Evolutionary conservation across 2,329 filamentous ascomycete species (phyloP), one percentile per base, ranked within the genome.

Genomic region (Ophiocordyceps sinensis): DNA sequence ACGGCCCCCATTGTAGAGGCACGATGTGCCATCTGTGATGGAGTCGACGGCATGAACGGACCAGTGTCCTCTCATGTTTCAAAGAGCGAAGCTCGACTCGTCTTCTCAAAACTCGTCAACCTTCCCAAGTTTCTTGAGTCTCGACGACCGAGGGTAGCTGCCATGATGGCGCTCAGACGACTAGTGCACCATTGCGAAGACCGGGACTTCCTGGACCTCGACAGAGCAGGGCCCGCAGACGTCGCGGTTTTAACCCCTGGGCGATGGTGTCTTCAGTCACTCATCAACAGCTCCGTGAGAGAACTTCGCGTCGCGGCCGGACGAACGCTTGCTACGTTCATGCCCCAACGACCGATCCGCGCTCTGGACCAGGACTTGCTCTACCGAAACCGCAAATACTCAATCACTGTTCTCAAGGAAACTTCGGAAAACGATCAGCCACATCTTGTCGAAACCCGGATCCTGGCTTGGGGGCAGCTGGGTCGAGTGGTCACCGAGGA

Each of bases 391-490:
- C 74, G 84, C 42, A 71, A 79, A 39, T 75, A 77, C 43, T 75
- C 76, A 2, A 66, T 95, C 7, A 74, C 81, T 28, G 75, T 84
- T 50, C 65, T 96, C 10, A 80, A 79, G 47, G 74, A 69, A 4
- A 67, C 93, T 11, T 85, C 82, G 1, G 79, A 85, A 37, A 79
- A 79, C 43, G 74, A 78, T 41, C 67, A 76, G 8, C 61, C 78
- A 5, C 70, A 77, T 44, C 64, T 88, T 36, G 80, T 87, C 39
- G 89, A 96, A 59, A 88, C 85, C 15, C 80, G 85, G 47, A 81
- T 96, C 43, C 67, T 91, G 61, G 82, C 85, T 13, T 87, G 89
- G 75, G 82, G 83, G n/a, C 81, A 86, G 53, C 69, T 94, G 38
- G 89, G 85, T 45, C 80, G 77, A 43, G 71, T 81, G 10, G 81